A percentile compares a stretch with the other conserved stretches of the same genome.
These are phyloP conservation scores for Backusella australiensis DNA, from an alignment of 192 early-diverging fungal species.

Conservation along the genomic window DNA sequence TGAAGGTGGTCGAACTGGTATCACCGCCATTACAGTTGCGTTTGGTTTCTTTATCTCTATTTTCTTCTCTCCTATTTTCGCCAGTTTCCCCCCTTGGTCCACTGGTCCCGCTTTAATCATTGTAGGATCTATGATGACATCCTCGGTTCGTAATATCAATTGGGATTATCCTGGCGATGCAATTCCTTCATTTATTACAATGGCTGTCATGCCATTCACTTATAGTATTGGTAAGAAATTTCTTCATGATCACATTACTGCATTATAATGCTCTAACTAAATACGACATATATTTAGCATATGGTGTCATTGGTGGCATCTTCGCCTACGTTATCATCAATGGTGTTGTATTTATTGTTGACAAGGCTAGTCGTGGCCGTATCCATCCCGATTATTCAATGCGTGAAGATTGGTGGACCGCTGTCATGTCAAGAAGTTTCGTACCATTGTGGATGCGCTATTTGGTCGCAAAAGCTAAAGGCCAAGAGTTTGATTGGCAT, in stretches of 20 bases:
- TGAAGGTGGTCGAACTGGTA: conserved; percentile 76
- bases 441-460: conserved; percentile 22
- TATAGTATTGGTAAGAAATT: conserved; percentile 48
- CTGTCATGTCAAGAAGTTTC: conserved; percentile 17
- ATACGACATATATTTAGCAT: neutral
- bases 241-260: neutral
- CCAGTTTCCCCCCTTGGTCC: conserved; percentile 80
- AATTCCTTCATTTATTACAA: conserved; percentile 73
- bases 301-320: conserved; percentile 69
- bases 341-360: conserved; percentile 49
- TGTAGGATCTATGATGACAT: conserved; percentile 80
- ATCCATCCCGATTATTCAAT: conserved; percentile 38
- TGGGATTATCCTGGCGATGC: conserved; percentile 77
- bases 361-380: conserved; percentile 54
- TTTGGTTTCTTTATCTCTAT: conserved; percentile 74
- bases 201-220: conserved; percentile 75
- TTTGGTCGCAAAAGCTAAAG: conserved; percentile 16
- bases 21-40: conserved; percentile 63
- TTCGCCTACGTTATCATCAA: conserved; percentile 70
- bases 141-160: conserved; percentile 67
- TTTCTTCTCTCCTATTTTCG: conserved; percentile 85
- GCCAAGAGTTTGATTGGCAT: conserved; percentile 15
- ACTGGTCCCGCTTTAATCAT: conserved; percentile 78
- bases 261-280: neutral
- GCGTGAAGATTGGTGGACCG: conserved; percentile 28